phyloP scores from a whole-genome alignment of 805 yeast genomes.

The Starmerella bombi region DNA sequence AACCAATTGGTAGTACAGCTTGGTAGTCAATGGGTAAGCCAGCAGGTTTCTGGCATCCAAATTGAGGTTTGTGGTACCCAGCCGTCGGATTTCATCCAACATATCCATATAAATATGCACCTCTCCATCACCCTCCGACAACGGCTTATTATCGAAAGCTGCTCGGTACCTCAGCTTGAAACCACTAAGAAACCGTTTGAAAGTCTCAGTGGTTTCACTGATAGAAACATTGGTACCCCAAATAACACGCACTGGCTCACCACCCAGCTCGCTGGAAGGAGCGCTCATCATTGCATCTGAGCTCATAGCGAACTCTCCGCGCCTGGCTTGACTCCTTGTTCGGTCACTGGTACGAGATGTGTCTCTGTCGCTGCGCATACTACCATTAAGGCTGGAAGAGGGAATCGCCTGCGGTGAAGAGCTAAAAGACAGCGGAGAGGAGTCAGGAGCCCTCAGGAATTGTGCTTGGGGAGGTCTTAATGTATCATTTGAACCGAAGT shows the following conservation, averaged over 20 bases:
- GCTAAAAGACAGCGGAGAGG: constrained; percentile 19
- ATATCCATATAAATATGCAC: constrained; percentile 59
- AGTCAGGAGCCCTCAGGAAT: constrained; percentile 8
- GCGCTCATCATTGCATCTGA: constrained; percentile 6
- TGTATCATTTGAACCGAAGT: background rate
- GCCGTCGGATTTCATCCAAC: constrained; percentile 57
- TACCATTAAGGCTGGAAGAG: constrained; percentile 9
- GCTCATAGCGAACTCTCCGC: constrained; percentile 19
- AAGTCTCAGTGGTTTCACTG: constrained; percentile 67
- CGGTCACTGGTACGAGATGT: constrained; percentile 7
- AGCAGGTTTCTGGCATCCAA: constrained; percentile 70
- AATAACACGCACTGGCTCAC: constrained; percentile 75
- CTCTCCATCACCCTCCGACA: constrained; percentile 47
- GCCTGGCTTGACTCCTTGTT: constrained; percentile 4
- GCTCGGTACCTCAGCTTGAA: constrained; percentile 69
- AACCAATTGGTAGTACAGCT: constrained; percentile 70
- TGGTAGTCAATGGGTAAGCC: constrained; percentile 61
- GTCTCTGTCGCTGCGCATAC: constrained; percentile 17
- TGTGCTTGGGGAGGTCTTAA: background rate
- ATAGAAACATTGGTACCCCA: constrained; percentile 98
- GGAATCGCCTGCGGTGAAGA: constrained; percentile 18
- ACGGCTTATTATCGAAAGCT: constrained; percentile 32
- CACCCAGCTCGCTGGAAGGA: constrained; percentile 21
- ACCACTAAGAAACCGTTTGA: constrained; percentile 70
- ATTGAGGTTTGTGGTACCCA: constrained; percentile 72